A percentile compares a stretch with the other conserved stretches of the same genome.
Evolutionary conservation across 2,329 filamentous ascomycete genomes (phyloP).

Genomic region (Penicillium sp.): DNA sequence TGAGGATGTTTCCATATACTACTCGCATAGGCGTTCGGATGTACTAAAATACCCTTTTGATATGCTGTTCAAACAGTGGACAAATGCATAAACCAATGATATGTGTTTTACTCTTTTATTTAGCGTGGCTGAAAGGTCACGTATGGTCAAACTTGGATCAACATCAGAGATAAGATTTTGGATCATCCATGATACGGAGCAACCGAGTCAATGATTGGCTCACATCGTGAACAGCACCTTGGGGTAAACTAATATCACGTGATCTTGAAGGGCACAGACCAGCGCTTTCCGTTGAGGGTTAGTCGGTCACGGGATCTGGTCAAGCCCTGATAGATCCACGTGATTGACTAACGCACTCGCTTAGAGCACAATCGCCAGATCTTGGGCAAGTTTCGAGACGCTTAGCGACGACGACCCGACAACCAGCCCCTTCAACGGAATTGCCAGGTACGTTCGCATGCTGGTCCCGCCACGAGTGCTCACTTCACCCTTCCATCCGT

Average conservation of each 20-base stretch:
- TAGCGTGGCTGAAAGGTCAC: background rate
- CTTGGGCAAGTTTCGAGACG: slow-evolving; percentile 41
- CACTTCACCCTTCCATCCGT: background rate
- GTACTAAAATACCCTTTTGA: slow-evolving; percentile 25
- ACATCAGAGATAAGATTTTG: background rate
- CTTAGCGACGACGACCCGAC: slow-evolving; percentile 48
- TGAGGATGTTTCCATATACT: slow-evolving; percentile 9
- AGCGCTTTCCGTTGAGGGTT: background rate
- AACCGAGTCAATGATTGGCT: background rate
- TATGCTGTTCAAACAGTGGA: slow-evolving; percentile 1
- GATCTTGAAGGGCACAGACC: background rate
- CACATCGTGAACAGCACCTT: background rate
- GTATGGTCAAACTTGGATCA: background rate
- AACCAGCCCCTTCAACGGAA: slow-evolving; percentile 48
- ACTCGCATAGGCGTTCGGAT: slow-evolving; percentile 20
- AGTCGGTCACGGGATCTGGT: slow-evolving; percentile 30
- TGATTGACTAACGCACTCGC: slow-evolving; percentile 40
- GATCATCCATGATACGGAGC: background rate
- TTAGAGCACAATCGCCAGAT: slow-evolving; percentile 39
- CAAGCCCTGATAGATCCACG: slow-evolving; percentile 28
- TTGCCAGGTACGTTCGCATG: slow-evolving; percentile 41
- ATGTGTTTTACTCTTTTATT: background rate
- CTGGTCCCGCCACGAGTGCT: slow-evolving; percentile 10
- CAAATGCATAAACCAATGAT: background rate
- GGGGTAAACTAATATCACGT: background rate